Evolutionary conservation across 768 basidiomycete genomes (phyloP).

Genomic region (Russula earlei): DNA sequence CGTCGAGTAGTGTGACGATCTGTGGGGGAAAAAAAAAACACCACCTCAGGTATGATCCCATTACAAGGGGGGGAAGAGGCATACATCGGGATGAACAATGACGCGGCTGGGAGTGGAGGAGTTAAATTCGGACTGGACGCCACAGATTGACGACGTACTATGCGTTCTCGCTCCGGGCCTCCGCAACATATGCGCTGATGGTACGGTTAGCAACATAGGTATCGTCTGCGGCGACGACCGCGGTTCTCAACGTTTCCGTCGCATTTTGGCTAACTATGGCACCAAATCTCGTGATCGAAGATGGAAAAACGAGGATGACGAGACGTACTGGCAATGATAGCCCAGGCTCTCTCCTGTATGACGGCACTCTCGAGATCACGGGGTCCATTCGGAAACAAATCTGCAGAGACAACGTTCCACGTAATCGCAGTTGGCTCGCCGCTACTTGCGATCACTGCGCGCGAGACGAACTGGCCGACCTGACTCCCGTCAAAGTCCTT

Average conservation of each 20-base stretch:
- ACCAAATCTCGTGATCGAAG: slow-evolving; percentile 25
- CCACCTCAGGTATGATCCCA: not conserved
- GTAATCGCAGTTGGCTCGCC: slow-evolving; percentile 29
- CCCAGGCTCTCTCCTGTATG: slow-evolving; percentile 44
- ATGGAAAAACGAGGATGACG: not conserved
- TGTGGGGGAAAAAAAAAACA: slow-evolving; percentile 13
- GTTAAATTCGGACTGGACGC: not conserved
- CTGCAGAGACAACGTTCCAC: slow-evolving; percentile 37
- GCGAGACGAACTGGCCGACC: slow-evolving; percentile 39
- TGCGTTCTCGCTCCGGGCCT: slow-evolving; percentile 49
- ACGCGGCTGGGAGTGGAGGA: not conserved
- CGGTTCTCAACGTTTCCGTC: slow-evolving; percentile 20
- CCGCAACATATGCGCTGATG: slow-evolving; percentile 38
- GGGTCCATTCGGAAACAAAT: slow-evolving; percentile 37
- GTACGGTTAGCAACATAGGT: slow-evolving; percentile 30
- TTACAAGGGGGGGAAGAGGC: not conserved
- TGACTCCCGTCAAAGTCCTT: slow-evolving; percentile 54
- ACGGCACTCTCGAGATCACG: slow-evolving; percentile 37
- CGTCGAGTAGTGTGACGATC: slow-evolving; percentile 29
- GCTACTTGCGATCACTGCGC: slow-evolving; percentile 28
- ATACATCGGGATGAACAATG: not conserved
- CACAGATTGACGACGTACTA: slow-evolving; percentile 31
- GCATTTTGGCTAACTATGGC: slow-evolving; percentile 27
- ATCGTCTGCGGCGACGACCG: slow-evolving; percentile 28
- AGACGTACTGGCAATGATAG: slow-evolving; percentile 40